These are phyloP conservation scores for Nitzschia putrida DNA, from an alignment of 108 stramenopile species.

Conservation along the genomic window DNA sequence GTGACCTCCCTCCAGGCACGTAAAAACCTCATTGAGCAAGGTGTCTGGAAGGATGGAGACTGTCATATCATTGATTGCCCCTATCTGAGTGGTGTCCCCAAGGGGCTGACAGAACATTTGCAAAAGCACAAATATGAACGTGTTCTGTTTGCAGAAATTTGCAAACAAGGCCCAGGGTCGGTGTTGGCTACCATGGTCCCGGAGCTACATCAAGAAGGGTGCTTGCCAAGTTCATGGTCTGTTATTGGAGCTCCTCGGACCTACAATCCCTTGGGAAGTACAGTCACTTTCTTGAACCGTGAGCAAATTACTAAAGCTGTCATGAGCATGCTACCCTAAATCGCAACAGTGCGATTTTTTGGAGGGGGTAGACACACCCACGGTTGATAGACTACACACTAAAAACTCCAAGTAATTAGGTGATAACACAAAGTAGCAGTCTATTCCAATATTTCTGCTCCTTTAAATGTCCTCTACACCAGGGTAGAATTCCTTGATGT, in stretches of 20 bases:
- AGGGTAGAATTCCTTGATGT: conserved; percentile 83
- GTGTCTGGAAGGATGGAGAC: conserved; percentile 41
- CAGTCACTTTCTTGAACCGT: conserved; percentile 31
- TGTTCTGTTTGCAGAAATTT: conserved; percentile 85
- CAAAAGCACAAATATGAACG: conserved; percentile 32
- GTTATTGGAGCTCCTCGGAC: conserved; percentile 71
- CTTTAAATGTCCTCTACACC: conserved; percentile 74
- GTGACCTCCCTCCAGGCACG: conserved; percentile 71
- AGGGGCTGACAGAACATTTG: conserved; percentile 51
- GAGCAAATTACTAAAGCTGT: conserved; percentile 7
- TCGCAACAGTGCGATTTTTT: too few relatives aligned
- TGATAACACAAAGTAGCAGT: conserved; percentile 2
- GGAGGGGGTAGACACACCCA: too few relatives aligned
- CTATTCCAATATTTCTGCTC: background rate
- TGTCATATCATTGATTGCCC: conserved; percentile 81
- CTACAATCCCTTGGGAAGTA: conserved; percentile 78
- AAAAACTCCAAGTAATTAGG: background rate
- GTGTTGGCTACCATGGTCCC: conserved; percentile 59
- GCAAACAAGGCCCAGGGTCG: conserved; percentile 82
- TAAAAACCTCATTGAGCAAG: conserved; percentile 37
- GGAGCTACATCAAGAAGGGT: conserved; percentile 43
- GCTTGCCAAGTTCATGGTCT: conserved; percentile 55
- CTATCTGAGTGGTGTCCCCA: conserved; percentile 63
- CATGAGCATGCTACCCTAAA: background rate
- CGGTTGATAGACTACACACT: too few relatives aligned